A percentile compares a stretch with the other conserved stretches of the same genome.
phyloP scores from a whole-genome alignment of 2,329 filamentous ascomycete species.

The Fusarium mundagurra region DNA sequence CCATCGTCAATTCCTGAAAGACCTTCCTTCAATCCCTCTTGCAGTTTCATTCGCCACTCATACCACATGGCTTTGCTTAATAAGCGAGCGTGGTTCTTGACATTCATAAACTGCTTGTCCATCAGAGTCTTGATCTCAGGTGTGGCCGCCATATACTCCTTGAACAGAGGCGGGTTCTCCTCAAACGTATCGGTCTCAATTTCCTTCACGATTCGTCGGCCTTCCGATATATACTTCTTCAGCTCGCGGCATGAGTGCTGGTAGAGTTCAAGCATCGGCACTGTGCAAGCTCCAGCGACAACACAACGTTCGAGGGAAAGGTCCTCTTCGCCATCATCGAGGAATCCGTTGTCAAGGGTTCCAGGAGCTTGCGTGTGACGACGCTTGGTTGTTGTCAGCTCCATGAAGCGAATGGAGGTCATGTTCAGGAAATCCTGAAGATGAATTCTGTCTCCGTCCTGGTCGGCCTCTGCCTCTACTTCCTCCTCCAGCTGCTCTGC shows the following conservation, averaged over 20 bases:
- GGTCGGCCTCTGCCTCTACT: conserved; percentile 59
- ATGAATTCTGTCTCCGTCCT: conserved; percentile 71
- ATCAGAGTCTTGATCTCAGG: conserved; percentile 86
- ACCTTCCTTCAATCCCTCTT: conserved; percentile 82
- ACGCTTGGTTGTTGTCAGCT: conserved; percentile 94
- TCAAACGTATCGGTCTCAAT: conserved; percentile 90
- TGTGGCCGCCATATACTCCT: conserved; percentile 87
- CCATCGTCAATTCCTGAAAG: conserved; percentile 79
- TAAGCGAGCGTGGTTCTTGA: conserved; percentile 90
- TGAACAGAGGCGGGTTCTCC: conserved; percentile 91
- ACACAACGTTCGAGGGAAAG: conserved; percentile 79
- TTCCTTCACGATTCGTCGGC: conserved; percentile 86
- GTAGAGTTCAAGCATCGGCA: conserved; percentile 93
- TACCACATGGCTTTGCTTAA: conserved; percentile 98
- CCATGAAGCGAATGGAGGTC: conserved; percentile 98
- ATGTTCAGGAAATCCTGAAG: conserved; percentile 93
- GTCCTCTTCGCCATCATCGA: conserved; percentile 58
- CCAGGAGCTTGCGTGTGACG: conserved; percentile 80
- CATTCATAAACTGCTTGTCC: conserved; percentile 97
- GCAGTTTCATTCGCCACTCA: conserved; percentile 92
- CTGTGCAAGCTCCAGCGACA: conserved; percentile 87
- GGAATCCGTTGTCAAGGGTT: conserved; percentile 54
- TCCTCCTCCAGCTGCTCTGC: conserved; percentile 58
- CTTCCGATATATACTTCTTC: conserved; percentile 96
- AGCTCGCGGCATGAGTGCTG: conserved; percentile 96